Base-by-base conservation (phyloP, 495 filamentous ascomycete genomes). In the Xylaria flabelliformis region DNA sequence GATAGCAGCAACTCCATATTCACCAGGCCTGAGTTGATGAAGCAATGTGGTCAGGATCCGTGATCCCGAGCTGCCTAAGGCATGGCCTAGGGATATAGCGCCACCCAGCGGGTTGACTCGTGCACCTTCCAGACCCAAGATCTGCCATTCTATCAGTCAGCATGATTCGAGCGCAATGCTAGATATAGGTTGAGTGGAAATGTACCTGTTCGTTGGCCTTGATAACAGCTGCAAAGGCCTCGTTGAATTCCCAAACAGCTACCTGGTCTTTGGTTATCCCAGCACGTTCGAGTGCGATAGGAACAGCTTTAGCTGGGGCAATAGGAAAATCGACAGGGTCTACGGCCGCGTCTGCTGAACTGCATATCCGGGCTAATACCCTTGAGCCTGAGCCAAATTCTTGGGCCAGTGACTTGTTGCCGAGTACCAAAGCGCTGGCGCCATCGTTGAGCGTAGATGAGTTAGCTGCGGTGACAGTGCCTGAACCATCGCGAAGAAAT, bases 171-270 rank as follows among this genome's bases (percentile, higher is more conserved):
- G 65, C 64, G 34, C 4, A 19, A 7, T 41, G 15, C 36, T 56
- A n/a, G n/a, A n/a, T n/a, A 48, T 2, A 46, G 29, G 21, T 32
- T n/a, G 51, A n/a, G 36, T 34, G 12, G 51, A 46, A 9, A 32
- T 74, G 80, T 81, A 92, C 92, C 90, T 96, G 92, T 76, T 93
- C 92, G 75, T 97, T 98, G 10, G 95, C 95, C 80, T 95, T 94
- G 81, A 97, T 97, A 17, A 98, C 95, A 0, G 93, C 95, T 17
- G 95, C 95, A 80, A 99, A 99, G 0, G 96, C 96, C 80, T 99
- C 96, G 80, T 99, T 99, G 82, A 99, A 96, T 81, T 99, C 96
- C 95, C 95, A 98, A 3, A 97, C 83, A 3, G 94, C 90, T 26
- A 99, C 92, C 75, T 99, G 91, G 32, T 96, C 90, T 82, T 93